These are phyloP conservation scores for Myxozyma kluyveri DNA, from an alignment of 805 yeast species.

Conservation along the genomic window DNA sequence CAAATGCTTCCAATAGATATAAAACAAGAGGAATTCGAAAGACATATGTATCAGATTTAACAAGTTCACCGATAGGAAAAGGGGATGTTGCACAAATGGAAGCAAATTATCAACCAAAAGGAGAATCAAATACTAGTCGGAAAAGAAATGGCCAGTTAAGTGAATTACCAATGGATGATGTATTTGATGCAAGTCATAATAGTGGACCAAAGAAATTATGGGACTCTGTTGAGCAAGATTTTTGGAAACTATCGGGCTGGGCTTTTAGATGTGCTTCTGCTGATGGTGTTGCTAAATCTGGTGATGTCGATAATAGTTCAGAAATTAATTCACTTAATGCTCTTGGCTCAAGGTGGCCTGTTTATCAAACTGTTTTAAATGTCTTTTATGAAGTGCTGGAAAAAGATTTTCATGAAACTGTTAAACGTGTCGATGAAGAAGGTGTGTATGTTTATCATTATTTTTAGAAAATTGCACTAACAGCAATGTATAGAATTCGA, in stretches of 20 bases:
- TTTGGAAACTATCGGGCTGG: constrained; percentile 25
- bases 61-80: background rate
- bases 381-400: constrained; percentile 9
- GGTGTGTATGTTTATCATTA: background rate
- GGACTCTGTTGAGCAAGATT: constrained; percentile 13
- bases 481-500: background rate
- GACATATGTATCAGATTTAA: background rate
- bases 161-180: background rate
- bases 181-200: background rate
- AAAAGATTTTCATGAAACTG: constrained; percentile 14
- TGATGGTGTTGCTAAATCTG: background rate
- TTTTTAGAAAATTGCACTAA: background rate
- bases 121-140: background rate
- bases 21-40: background rate
- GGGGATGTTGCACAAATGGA: background rate
- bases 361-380: constrained; percentile 4
- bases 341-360: constrained; percentile 21
- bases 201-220: constrained; percentile 12
- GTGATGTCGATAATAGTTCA: background rate
- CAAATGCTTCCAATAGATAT: background rate
- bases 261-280: constrained; percentile 22
- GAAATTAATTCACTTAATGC: constrained; percentile 2
- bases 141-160: background rate
- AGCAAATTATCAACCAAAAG: background rate
- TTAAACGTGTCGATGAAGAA: background rate